phyloP scores from a whole-genome alignment of 305 asterid genomes.

The Andrographis paniculata region DNA sequence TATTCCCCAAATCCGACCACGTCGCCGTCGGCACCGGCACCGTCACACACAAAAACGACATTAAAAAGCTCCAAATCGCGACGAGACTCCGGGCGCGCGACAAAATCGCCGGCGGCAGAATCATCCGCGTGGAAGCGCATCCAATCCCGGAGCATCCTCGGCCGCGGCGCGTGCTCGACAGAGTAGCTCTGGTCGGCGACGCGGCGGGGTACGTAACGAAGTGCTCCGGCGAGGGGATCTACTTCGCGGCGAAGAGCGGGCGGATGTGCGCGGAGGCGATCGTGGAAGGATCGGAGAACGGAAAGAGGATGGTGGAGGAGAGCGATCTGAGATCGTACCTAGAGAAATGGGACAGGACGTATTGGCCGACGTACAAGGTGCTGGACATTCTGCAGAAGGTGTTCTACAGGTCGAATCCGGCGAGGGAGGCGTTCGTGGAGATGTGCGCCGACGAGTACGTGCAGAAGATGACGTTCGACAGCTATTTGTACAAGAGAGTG shows the following conservation, averaged over 20 bases:
- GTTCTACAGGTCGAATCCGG: constrained; percentile 85
- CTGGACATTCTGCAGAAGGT: constrained; percentile 85
- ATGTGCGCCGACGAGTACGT: constrained; percentile 94
- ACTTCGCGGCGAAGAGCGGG: constrained; percentile 92
- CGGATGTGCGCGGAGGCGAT: constrained; percentile 97
- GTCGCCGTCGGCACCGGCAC: constrained; percentile 95
- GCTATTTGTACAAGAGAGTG: constrained; percentile 82
- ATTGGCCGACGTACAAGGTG: constrained; percentile 97
- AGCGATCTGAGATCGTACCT: constrained; percentile 77
- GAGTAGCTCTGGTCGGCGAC: constrained; percentile 88
- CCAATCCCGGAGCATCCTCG: constrained; percentile 96
- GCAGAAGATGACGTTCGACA: constrained; percentile 92
- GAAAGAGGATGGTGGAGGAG: constrained; percentile 81
- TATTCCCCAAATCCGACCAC: constrained; percentile 90
- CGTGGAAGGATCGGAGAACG: constrained; percentile 80
- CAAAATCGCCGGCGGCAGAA: constrained; percentile 64
- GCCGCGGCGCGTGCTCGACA: constrained; percentile 51
- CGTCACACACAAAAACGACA: constrained; percentile 73
- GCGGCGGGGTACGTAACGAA: constrained; percentile 96
- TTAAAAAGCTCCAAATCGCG: constrained; percentile 64
- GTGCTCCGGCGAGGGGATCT: constrained; percentile 94
- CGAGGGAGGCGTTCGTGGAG: constrained; percentile 89
- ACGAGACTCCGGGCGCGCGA: constrained; percentile 68
- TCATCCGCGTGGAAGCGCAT: constrained; percentile 93
- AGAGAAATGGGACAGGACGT: constrained; percentile 93